Evolutionary conservation across 2,329 filamentous ascomycete genomes (phyloP).

Genomic region (Coniochaeta sp.): DNA sequence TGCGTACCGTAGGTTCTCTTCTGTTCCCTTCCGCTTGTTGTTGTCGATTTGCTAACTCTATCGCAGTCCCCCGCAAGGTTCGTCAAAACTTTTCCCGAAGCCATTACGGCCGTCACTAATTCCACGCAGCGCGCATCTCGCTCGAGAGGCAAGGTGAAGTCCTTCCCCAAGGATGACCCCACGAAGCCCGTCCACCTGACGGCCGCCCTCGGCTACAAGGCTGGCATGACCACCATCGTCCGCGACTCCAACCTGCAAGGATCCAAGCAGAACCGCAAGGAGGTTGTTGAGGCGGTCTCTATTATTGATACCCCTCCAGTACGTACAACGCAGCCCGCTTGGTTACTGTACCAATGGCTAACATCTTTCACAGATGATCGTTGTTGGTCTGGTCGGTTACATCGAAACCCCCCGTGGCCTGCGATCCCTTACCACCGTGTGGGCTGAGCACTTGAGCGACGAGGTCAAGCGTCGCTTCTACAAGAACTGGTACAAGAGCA

Average conservation of each 20-base stretch:
- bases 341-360: conserved; percentile 65
- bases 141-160: conserved; percentile 70
- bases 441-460: conserved; percentile 98
- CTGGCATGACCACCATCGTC: conserved; percentile 99
- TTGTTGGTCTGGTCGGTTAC: conserved; percentile 99
- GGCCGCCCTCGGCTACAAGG: conserved; percentile 98
- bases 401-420: conserved; percentile 99
- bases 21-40: not conserved
- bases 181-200: conserved; percentile 99
- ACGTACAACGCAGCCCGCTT: conserved; percentile 79
- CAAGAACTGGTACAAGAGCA: conserved; percentile 99
- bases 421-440: conserved; percentile 98
- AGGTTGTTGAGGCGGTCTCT: conserved; percentile 83
- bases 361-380: conserved; percentile 84
- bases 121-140: no score
- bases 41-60: not conserved
- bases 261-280: conserved; percentile 17
- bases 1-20: conserved; percentile 47
- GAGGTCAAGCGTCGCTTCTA: conserved; percentile 99
- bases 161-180: conserved; percentile 99
- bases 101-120: no score
- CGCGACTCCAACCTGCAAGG: conserved; percentile 58
- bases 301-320: conserved; percentile 93
- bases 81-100: not conserved
- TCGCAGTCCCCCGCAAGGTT: conserved; percentile 68